These are phyloP conservation scores for Vitis labrusca DNA, from an alignment of 164 flowering plant genomes.

Conservation along the genomic window DNA sequence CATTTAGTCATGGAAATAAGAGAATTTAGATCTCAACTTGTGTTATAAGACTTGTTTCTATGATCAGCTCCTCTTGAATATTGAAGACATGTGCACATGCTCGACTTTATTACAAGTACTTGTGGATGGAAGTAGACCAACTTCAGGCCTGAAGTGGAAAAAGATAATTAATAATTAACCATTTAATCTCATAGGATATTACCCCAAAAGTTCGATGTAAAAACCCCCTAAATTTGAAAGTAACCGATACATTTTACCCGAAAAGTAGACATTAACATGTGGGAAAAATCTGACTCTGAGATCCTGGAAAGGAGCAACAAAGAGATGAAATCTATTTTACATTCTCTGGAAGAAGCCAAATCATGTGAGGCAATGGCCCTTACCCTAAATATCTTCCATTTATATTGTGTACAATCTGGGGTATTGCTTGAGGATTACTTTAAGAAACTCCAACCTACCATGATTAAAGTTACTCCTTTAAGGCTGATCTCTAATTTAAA, in stretches of 20 bases:
- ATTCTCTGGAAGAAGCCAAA: not conserved
- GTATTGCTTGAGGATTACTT: not conserved
- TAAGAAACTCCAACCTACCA: not conserved
- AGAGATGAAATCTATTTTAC: too few relatives aligned
- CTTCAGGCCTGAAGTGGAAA: not conserved
- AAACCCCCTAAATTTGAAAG: too few relatives aligned
- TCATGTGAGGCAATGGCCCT: not conserved
- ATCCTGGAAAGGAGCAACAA: too few relatives aligned
- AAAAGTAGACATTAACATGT: too few relatives aligned
- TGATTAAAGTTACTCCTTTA: not conserved
- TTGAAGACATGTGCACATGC: slow-evolving; percentile 2
- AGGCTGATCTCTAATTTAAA: not conserved
- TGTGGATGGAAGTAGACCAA: not conserved
- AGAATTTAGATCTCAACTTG: slow-evolving; percentile 1
- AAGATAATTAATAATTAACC: not conserved
- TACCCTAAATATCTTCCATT: not conserved
- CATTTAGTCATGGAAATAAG: not conserved
- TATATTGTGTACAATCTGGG: not conserved
- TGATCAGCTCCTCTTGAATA: not conserved
- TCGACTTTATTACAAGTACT: not conserved
- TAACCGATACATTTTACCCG: too few relatives aligned
- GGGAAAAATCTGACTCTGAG: too few relatives aligned
- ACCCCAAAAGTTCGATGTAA: not conserved
- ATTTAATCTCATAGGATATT: not conserved
- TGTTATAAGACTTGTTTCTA: not conserved